Conservation (phyloP, 768 basidiomycete genomes). For the Kwoniella sp. region DNA sequence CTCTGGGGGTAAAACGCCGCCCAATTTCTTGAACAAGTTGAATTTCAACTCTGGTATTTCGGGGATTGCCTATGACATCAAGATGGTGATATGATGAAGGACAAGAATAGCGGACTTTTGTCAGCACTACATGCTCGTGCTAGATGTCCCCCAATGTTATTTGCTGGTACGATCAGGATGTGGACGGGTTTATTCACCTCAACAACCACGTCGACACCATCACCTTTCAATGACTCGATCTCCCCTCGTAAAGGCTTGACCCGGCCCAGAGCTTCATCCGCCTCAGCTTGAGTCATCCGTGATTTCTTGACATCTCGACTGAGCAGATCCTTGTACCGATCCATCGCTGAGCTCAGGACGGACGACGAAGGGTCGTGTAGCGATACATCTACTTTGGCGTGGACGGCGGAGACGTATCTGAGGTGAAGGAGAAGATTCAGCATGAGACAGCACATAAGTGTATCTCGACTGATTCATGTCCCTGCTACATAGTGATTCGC, state of each 20-base stretch:
- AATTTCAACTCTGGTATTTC: conserved; percentile 80
- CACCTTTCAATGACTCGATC: conserved; percentile 65
- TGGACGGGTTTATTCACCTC: conserved; percentile 74
- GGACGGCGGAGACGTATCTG: conserved; percentile 64
- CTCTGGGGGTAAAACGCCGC: conserved; percentile 67
- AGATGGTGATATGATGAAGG: too few relatives aligned
- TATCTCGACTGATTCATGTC: neutral
- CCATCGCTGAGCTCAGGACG: conserved; percentile 73
- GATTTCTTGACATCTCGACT: conserved; percentile 89
- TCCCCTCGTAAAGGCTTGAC: conserved; percentile 55
- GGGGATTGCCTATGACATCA: conserved; percentile 70
- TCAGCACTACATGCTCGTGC: too few relatives aligned
- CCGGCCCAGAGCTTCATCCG: conserved; percentile 71
- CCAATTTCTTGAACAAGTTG: conserved; percentile 71
- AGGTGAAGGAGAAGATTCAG: neutral
- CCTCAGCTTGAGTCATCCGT: conserved; percentile 68
- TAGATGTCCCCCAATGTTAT: too few relatives aligned
- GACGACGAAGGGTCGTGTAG: conserved; percentile 77
- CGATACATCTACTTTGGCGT: conserved; percentile 81
- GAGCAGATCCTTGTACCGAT: conserved; percentile 76
- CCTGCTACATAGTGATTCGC: neutral
- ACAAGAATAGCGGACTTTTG: too few relatives aligned
- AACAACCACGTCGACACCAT: conserved; percentile 80
- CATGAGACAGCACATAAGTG: neutral
- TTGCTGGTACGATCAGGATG: too few relatives aligned